A percentile compares a stretch with the other conserved stretches of the same genome.
phyloP scores from a whole-genome alignment of 2,329 filamentous ascomycete species.

The Monosporascus sp. region DNA sequence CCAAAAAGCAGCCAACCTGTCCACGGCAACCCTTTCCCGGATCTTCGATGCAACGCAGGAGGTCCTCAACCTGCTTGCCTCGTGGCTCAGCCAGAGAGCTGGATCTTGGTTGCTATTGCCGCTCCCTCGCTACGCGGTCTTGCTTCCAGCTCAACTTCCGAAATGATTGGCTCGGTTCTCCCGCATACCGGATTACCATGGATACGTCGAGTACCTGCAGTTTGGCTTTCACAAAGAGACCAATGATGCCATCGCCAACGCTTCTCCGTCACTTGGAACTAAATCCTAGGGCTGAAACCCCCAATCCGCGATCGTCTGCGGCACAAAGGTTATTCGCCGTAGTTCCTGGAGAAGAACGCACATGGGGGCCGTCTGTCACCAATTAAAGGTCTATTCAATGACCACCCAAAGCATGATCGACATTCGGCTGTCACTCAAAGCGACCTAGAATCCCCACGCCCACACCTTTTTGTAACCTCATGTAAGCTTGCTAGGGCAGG shows the following conservation, averaged over 20 bases:
- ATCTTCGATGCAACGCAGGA: neutral
- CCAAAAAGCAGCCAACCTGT: neutral
- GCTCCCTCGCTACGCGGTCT: neutral
- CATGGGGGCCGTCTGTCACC: neutral
- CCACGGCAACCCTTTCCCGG: neutral
- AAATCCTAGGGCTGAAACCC: neutral
- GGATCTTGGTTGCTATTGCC: neutral
- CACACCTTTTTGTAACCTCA: neutral
- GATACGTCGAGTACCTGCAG: neutral
- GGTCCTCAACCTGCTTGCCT: neutral
- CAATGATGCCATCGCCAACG: neutral
- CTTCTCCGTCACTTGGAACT: neutral
- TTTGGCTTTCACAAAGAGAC: neutral
- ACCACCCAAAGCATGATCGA: too few species aligned
- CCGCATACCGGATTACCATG: neutral
- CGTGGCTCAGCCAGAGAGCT: neutral
- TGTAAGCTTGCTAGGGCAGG: neutral
- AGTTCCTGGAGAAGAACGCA: neutral
- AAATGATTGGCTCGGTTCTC: neutral
- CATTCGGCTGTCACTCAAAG: too few species aligned
- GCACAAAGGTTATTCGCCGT: neutral
- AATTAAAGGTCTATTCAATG: neutral
- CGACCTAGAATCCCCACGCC: neutral
- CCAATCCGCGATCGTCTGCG: neutral
- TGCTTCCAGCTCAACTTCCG: neutral